Evolutionary conservation across 1,284 basidiomycete genomes (phyloP).

Genomic region (Ganoderma sinense): DNA sequence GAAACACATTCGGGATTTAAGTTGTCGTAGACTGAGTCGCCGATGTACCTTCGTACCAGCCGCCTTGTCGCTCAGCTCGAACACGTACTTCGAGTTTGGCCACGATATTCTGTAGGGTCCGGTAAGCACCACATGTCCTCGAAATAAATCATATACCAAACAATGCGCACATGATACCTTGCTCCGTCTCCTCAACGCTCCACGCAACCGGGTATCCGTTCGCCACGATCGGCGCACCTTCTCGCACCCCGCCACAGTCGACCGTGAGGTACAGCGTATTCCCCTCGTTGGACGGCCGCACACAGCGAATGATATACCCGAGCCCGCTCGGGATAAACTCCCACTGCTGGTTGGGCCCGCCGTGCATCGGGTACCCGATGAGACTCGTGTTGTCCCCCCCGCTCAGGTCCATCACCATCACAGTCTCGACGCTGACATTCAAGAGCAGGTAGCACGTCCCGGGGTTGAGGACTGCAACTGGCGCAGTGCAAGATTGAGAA

Average conservation of each 20-base stretch:
- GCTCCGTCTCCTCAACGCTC: slow-evolving; percentile 33
- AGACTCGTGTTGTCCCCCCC: slow-evolving; percentile 55
- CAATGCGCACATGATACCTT: slow-evolving; percentile 30
- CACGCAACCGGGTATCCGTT: slow-evolving; percentile 43
- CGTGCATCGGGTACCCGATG: slow-evolving; percentile 55
- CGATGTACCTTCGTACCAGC: slow-evolving; percentile 33
- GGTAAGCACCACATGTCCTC: not conserved
- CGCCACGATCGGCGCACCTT: slow-evolving; percentile 41
- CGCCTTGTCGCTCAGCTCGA: slow-evolving; percentile 32
- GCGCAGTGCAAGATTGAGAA: not conserved
- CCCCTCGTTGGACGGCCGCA: slow-evolving; percentile 28
- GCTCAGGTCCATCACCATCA: slow-evolving; percentile 61
- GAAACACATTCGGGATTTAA: no score
- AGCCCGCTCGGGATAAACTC: slow-evolving; percentile 46
- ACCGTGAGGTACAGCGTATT: slow-evolving; percentile 50
- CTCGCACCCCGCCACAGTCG: slow-evolving; percentile 36
- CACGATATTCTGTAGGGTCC: slow-evolving; percentile 29
- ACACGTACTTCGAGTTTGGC: slow-evolving; percentile 35
- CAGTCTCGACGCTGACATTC: slow-evolving; percentile 58
- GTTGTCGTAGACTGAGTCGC: not conserved
- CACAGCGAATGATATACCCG: slow-evolving; percentile 53
- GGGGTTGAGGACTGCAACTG: slow-evolving; percentile 21
- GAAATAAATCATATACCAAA: not conserved
- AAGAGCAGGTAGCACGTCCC: slow-evolving; percentile 48
- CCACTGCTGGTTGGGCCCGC: slow-evolving; percentile 65